These are phyloP conservation scores for Pinus taeda DNA, from an alignment of 75 land plant species.

Conservation along the genomic window DNA sequence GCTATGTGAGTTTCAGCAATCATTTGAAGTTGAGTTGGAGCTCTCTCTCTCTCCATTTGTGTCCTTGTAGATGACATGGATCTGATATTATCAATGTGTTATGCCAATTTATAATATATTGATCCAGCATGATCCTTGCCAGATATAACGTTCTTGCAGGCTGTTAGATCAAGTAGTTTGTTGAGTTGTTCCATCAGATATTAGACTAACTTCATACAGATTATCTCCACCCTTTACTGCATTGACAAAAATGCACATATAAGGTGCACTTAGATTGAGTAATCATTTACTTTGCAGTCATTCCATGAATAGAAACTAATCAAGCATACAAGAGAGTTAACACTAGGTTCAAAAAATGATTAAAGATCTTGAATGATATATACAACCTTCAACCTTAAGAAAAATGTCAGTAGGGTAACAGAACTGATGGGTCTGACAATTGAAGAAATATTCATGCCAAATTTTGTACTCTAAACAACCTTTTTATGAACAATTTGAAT, in stretches of 20 bases:
- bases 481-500: background rate
- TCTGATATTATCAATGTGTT: background rate
- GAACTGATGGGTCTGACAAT: background rate
- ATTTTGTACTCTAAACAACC: background rate
- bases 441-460: background rate
- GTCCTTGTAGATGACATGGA: background rate
- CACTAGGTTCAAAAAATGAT: no score
- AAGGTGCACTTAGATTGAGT: background rate
- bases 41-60: background rate
- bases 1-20: background rate
- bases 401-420: background rate
- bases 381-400: background rate
- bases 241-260: background rate
- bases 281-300: background rate
- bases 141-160: background rate
- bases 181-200: constrained; percentile 14
- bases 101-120: background rate
- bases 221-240: constrained; percentile 34
- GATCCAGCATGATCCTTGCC: background rate
- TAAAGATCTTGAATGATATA: no score
- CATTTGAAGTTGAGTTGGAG: background rate
- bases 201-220: constrained; percentile 39
- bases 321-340: background rate
- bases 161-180: background rate
- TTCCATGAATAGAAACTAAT: background rate